These are phyloP conservation scores for Emiliania huxleyi DNA, from an alignment of 78 protist species.

Conservation along the genomic window DNA sequence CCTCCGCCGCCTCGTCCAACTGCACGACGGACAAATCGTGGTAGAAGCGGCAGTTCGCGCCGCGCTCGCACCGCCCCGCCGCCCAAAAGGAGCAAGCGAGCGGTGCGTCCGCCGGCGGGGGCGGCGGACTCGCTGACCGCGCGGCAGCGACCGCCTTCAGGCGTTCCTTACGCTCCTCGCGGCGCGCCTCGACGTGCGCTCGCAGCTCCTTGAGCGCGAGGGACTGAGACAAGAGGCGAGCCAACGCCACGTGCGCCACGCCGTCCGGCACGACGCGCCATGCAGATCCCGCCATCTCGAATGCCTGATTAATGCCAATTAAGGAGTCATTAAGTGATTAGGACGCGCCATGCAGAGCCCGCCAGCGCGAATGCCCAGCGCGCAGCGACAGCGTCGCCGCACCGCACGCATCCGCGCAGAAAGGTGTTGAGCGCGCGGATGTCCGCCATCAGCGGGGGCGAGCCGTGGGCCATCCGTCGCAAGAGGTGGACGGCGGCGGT, in stretches of 20 bases:
- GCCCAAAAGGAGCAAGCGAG: neutral
- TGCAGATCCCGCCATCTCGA: neutral
- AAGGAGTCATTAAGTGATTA: no score
- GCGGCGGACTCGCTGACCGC: neutral
- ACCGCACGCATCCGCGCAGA: conserved; percentile 18
- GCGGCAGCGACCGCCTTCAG: neutral
- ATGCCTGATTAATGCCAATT: no score
- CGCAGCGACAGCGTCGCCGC: neutral
- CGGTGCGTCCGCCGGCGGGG: neutral
- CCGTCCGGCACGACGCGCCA: neutral
- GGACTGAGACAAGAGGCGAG: neutral
- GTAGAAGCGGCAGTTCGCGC: neutral
- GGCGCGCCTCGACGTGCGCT: neutral
- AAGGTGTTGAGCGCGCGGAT: neutral
- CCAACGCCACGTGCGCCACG: neutral
- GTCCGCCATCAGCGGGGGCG: neutral
- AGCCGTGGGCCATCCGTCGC: neutral
- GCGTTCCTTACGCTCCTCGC: neutral
- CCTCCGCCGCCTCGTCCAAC: neutral
- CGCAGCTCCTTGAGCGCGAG: neutral
- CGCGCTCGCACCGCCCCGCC: neutral
- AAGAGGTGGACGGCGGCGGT: neutral
- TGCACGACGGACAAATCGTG: neutral
- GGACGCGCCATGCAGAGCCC: neutral
- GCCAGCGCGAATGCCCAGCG: neutral